A percentile compares a stretch with the other conserved stretches of the same genome.
Evolutionary conservation across 2,329 filamentous ascomycete genomes (phyloP).

Genomic region (Cercospora sp.): DNA sequence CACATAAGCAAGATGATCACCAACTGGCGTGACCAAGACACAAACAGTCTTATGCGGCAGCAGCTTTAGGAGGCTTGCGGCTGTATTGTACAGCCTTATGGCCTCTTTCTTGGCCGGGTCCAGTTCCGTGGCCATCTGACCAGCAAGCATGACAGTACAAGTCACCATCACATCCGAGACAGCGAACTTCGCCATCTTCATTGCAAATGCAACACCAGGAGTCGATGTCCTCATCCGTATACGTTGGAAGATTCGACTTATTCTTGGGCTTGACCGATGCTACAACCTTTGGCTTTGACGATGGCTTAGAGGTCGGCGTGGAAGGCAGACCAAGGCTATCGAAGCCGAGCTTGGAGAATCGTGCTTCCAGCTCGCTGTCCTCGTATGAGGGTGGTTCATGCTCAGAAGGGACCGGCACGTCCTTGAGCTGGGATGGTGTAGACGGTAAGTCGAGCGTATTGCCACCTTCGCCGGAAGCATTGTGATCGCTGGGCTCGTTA

Average conservation of each 20-base stretch:
- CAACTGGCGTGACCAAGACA: not conserved
- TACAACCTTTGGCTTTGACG: conserved; percentile 29
- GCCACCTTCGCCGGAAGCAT: not conserved
- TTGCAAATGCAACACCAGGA: conserved; percentile 82
- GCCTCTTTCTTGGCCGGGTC: conserved; percentile 67
- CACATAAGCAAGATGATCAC: not conserved
- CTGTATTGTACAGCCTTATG: conserved; percentile 61
- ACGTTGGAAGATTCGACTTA: conserved; percentile 42
- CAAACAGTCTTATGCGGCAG: conserved; percentile 9
- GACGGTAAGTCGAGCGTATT: conserved; percentile 34
- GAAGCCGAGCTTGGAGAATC: conserved; percentile 48
- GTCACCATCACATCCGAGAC: conserved; percentile 68
- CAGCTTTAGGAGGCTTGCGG: conserved; percentile 17
- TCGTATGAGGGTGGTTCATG: conserved; percentile 37
- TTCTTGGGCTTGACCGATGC: conserved; percentile 32
- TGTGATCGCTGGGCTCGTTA: not conserved
- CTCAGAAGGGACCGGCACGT: conserved; percentile 2
- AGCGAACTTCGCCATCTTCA: conserved; percentile 72
- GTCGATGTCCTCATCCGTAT: conserved; percentile 69
- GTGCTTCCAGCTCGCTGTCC: conserved; percentile 49
- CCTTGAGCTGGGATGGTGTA: conserved; percentile 35
- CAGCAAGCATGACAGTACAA: conserved; percentile 78
- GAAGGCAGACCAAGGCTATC: conserved; percentile 49
- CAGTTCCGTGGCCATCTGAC: conserved; percentile 74
- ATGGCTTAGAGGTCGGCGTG: conserved; percentile 48